phyloP scores from a whole-genome alignment of 2,329 filamentous ascomycete species.

The Trichoderma citrinoviride region DNA sequence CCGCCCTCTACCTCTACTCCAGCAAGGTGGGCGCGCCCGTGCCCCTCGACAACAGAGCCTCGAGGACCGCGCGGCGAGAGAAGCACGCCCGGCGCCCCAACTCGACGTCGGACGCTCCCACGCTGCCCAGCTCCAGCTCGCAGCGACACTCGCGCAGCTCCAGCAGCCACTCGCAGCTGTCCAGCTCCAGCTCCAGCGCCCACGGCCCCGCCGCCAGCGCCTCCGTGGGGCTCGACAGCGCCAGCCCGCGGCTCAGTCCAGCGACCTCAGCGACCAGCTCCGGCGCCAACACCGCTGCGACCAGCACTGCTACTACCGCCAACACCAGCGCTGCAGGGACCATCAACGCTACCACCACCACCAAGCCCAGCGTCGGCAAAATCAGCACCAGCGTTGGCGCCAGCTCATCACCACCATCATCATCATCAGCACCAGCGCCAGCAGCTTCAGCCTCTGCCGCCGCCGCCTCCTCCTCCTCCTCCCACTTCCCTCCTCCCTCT shows the following conservation, averaged over 20 bases:
- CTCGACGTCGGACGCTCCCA: conserved; percentile 17
- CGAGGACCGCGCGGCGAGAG: conserved; percentile 18
- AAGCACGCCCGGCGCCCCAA: conserved; percentile 21
- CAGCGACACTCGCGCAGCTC: conserved; percentile 18
- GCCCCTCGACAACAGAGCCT: conserved; percentile 9
- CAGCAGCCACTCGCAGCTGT: conserved; percentile 24
- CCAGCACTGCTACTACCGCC: neutral
- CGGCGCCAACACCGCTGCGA: neutral
- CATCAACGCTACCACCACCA: neutral
- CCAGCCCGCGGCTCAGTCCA: neutral
- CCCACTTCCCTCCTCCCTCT: neutral
- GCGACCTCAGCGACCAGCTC: neutral
- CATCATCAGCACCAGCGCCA: neutral
- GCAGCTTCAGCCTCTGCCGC: neutral
- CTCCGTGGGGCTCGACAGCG: conserved; percentile 14
- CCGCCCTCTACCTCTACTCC: conserved; percentile 17
- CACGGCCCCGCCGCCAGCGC: conserved; percentile 19
- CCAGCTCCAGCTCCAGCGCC: conserved; percentile 1
- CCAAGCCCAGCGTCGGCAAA: neutral
- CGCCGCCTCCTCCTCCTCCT: neutral
- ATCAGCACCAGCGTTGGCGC: neutral
- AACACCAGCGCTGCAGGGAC: neutral
- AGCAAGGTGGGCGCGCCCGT: conserved; percentile 16
- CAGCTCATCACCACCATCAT: neutral
- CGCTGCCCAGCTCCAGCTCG: neutral